Conservation (phyloP, 2,329 filamentous ascomycete species). For the Exophiala sideris region DNA sequence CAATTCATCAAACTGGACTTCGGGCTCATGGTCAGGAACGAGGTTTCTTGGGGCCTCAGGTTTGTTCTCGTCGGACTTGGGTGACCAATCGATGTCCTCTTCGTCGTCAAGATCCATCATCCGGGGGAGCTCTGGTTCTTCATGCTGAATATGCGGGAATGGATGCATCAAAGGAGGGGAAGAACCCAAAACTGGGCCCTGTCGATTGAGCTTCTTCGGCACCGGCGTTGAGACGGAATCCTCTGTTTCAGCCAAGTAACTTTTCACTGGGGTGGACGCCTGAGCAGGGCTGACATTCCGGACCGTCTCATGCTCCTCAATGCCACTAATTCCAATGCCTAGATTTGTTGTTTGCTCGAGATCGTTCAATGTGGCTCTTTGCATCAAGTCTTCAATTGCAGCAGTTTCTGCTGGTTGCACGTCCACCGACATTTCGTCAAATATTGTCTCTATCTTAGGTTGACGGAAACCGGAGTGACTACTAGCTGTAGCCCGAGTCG, state of each 20-base stretch:
- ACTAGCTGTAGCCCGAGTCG: slow-evolving; percentile 56
- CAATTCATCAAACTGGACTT: slow-evolving; percentile 16
- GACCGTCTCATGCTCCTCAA: slow-evolving; percentile 9
- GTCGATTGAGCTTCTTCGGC: slow-evolving; percentile 11
- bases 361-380: slow-evolving; percentile 20
- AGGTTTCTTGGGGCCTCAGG: not conserved
- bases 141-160: slow-evolving; percentile 5
- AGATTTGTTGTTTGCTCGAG: slow-evolving; percentile 6
- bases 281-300: slow-evolving; percentile 13
- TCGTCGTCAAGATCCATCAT: slow-evolving; percentile 22
- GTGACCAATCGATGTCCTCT: slow-evolving; percentile 26
- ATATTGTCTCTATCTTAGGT: slow-evolving; percentile 61
- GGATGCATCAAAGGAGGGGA: slow-evolving; percentile 15
- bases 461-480: slow-evolving; percentile 52
- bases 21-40: not conserved
- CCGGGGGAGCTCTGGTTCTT: slow-evolving; percentile 17
- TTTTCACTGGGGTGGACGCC: slow-evolving; percentile 20
- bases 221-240: slow-evolving; percentile 20
- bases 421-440: slow-evolving; percentile 48
- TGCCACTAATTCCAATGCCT: slow-evolving; percentile 21
- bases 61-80: slow-evolving; percentile 11
- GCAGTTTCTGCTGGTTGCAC: slow-evolving; percentile 5
- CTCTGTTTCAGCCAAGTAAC: slow-evolving; percentile 12
- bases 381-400: slow-evolving; percentile 23
- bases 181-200: slow-evolving; percentile 12